Percentiles rank a stretch among this genome's conserved stretches.
Evolutionary conservation across 257 asterid species (phyloP).

Genomic region (Penstemon eatonii): DNA sequence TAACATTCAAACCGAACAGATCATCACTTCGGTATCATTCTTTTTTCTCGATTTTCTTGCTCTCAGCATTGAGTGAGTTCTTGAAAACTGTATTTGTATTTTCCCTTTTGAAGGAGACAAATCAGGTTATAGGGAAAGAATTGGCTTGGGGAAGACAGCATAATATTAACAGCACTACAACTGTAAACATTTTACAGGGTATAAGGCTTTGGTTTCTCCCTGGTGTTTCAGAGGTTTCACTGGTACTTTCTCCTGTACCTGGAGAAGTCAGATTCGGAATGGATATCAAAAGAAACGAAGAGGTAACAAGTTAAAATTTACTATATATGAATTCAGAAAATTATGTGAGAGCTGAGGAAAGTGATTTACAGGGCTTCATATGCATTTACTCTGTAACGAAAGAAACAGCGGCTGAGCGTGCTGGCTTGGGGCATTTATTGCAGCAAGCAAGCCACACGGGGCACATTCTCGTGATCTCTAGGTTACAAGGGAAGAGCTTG

Average conservation of each 20-base stretch:
- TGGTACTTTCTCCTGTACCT: constrained; percentile 35
- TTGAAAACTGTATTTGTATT: not conserved
- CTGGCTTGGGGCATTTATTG: constrained; percentile 41
- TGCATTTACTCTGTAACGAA: constrained; percentile 36
- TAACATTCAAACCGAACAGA: constrained; percentile 54
- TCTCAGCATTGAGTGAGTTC: not conserved
- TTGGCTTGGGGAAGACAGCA: constrained; percentile 32
- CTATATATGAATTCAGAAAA: not conserved
- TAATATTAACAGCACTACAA: constrained; percentile 17
- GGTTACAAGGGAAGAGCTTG: constrained; percentile 58
- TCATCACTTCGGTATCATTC: constrained; percentile 33
- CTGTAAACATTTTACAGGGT: constrained; percentile 34
- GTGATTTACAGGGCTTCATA: constrained; percentile 41
- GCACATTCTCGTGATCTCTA: constrained; percentile 45
- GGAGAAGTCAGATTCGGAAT: constrained; percentile 53
- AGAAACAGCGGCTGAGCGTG: constrained; percentile 56
- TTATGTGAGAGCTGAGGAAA: not conserved
- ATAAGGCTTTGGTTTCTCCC: constrained; percentile 57
- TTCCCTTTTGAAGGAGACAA: constrained; percentile 30
- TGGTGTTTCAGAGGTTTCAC: constrained; percentile 40
- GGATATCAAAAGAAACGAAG: constrained; percentile 48
- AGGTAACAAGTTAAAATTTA: constrained; percentile 31
- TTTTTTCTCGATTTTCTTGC: not conserved
- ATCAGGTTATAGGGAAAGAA: constrained; percentile 32
- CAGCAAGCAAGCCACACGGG: constrained; percentile 40